A percentile compares a stretch with the other conserved stretches of the same genome.
phyloP scores from a whole-genome alignment of 139 green algal genomes.

The Coccomyxa sp. region DNA sequence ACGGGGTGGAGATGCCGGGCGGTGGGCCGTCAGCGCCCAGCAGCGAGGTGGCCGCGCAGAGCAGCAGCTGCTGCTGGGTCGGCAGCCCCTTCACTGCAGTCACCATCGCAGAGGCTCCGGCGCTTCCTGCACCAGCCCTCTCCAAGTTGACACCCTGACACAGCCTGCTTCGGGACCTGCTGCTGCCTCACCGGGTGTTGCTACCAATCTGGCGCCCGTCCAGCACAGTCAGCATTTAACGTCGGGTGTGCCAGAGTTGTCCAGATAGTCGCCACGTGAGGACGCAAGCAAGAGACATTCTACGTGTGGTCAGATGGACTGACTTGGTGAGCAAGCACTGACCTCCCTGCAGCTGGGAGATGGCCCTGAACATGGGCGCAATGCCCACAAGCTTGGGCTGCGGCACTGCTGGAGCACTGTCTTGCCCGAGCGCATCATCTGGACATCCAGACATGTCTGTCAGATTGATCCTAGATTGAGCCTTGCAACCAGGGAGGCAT shows the following conservation, averaged over 20 bases:
- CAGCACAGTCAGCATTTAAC: background rate
- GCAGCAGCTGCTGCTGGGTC: constrained; percentile 47
- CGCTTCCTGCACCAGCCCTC: constrained; percentile 2
- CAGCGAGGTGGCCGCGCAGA: constrained; percentile 29
- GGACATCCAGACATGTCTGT: no score
- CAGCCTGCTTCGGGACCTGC: background rate
- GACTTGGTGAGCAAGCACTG: background rate
- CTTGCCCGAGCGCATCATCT: background rate
- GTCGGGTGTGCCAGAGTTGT: background rate
- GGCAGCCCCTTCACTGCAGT: constrained; percentile 31
- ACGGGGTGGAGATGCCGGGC: background rate
- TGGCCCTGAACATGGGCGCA: constrained; percentile 31
- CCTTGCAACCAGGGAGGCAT: no score
- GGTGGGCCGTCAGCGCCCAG: constrained; percentile 21
- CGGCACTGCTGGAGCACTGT: background rate
- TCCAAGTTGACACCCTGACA: background rate
- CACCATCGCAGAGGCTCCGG: constrained; percentile 16
- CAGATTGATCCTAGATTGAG: no score
- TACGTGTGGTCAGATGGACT: background rate
- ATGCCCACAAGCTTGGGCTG: constrained; percentile 22
- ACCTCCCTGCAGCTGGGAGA: constrained; percentile 23
- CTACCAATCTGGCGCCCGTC: background rate
- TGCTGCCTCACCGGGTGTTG: constrained; percentile 15
- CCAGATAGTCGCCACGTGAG: background rate
- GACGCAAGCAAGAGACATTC: background rate